Conservation (phyloP, 1,139 yeast species). For the Yamadazyma buinensis region DNA sequence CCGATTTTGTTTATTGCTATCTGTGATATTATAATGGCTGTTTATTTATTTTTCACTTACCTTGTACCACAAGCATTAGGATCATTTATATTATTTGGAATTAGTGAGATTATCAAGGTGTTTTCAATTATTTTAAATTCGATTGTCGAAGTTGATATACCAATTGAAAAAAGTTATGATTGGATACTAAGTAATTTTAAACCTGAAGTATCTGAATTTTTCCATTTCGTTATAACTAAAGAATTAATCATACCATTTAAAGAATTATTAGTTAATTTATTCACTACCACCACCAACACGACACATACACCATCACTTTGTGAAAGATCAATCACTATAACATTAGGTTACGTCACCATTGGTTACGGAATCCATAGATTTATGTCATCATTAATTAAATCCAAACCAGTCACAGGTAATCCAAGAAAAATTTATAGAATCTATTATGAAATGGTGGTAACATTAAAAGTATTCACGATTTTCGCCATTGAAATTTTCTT, state of each 20-base stretch:
- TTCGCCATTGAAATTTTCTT: constrained; percentile 76
- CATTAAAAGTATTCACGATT: constrained; percentile 70
- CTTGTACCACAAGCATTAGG: constrained; percentile 56
- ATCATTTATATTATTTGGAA: constrained; percentile 20
- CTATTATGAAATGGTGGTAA: constrained; percentile 49
- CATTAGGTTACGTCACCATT: constrained; percentile 37
- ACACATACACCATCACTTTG: not conserved
- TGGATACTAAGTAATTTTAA: not conserved
- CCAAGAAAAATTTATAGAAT: constrained; percentile 48
- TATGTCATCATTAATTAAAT: constrained; percentile 34
- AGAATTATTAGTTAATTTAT: constrained; percentile 18
- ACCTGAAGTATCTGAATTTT: not conserved
- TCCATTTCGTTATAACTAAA: constrained; percentile 2
- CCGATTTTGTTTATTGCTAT: constrained; percentile 35
- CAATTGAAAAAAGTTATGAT: not conserved
- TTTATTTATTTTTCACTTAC: constrained; percentile 46
- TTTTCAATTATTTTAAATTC: too few species aligned
- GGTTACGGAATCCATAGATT: constrained; percentile 24
- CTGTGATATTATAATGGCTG: constrained; percentile 40
- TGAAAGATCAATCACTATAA: constrained; percentile 33
- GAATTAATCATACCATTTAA: constrained; percentile 11
- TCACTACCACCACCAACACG: constrained; percentile 15
- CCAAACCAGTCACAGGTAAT: constrained; percentile 44
- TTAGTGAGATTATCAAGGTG: not conserved
- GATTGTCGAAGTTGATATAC: not conserved